Base-by-base conservation (phyloP, 768 basidiomycete genomes). In the Lactarius vividus region DNA sequence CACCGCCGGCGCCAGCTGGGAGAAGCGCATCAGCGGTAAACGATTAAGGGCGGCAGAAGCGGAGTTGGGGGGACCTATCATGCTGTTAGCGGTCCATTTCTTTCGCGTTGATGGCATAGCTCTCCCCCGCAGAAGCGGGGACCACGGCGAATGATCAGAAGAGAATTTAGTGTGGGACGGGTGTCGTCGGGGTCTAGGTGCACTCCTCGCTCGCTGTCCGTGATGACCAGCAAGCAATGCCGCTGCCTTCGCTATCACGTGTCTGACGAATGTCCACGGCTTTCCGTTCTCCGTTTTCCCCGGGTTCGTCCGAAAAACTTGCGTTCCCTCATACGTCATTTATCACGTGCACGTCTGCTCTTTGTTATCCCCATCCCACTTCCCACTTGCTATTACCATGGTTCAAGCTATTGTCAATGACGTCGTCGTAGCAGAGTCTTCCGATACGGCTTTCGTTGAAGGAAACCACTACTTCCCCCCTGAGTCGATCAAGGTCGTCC, bases 1-100 rank as follows among this genome's bases (percentile, higher is more conserved):
- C 97, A 61, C 96, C 94, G 35, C 94, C 94, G 42, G 96, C 96
- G 63, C 97, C 97, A 74, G 97, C 94, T 92, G 72, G 15, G 57
- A 31, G 8, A 23, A 39, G 57, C 16, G 49, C 49, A 52, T 29
- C 46, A 56, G 8, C 35, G 58, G 18, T 61, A 49, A 57, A 39
- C 44, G 66, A 53, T 49, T 59, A 46, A 63, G 59, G 49, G 29
- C 61, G 40, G 37, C 55, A 65, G 58, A 67, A 68, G 64, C 69
- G 62, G 66, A 62, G 55, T 57, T 29, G 52, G 29, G 85, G 11
- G 74, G 73, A 92, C 90, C 89, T 77, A 92, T 87, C 85, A 92
- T 89, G 79, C 89, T 91, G 81, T 88, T 83, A 72, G 85, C 82
- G 71, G 86, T 85, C 85, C 87, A 88, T 85, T 83, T 84, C 67